phyloP scores from a whole-genome alignment of 257 asterid genomes.

The Scutellaria galericulata region DNA sequence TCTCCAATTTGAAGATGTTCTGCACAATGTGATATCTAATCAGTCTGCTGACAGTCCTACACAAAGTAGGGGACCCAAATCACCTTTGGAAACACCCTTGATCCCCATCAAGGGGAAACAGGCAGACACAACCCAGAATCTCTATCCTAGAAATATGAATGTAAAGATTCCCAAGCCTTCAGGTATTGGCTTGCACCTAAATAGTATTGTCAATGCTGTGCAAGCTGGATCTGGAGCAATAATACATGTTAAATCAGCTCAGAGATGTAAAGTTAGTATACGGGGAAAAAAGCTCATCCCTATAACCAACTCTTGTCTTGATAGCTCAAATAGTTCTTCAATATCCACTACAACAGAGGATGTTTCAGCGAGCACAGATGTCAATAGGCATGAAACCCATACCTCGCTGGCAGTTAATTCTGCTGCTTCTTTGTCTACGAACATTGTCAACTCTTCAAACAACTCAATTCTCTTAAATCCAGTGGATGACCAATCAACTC shows the following conservation, averaged over 20 bases:
- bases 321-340: slow-evolving; percentile 38
- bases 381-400: slow-evolving; percentile 30
- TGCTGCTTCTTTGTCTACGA: slow-evolving; percentile 38
- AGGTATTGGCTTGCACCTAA: slow-evolving; percentile 78
- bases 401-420: slow-evolving; percentile 38
- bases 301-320: slow-evolving; percentile 36
- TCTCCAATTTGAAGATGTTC: slow-evolving; percentile 72
- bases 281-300: slow-evolving; percentile 49
- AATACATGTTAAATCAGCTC: slow-evolving; percentile 51
- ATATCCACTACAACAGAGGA: slow-evolving; percentile 40
- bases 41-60: slow-evolving; percentile 41
- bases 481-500: slow-evolving; percentile 45
- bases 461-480: slow-evolving; percentile 42
- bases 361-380: slow-evolving; percentile 41
- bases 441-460: slow-evolving; percentile 39
- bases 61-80: slow-evolving; percentile 40
- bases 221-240: slow-evolving; percentile 53
- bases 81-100: slow-evolving; percentile 43
- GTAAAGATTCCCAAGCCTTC: slow-evolving; percentile 57
- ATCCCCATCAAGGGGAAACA: slow-evolving; percentile 39
- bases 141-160: slow-evolving; percentile 40
- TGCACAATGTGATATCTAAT: slow-evolving; percentile 33
- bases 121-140: slow-evolving; percentile 39
- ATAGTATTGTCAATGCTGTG: slow-evolving; percentile 59
- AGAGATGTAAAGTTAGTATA: slow-evolving; percentile 46